phyloP scores from a whole-genome alignment of 805 yeast species.

The Starmerella powellii region DNA sequence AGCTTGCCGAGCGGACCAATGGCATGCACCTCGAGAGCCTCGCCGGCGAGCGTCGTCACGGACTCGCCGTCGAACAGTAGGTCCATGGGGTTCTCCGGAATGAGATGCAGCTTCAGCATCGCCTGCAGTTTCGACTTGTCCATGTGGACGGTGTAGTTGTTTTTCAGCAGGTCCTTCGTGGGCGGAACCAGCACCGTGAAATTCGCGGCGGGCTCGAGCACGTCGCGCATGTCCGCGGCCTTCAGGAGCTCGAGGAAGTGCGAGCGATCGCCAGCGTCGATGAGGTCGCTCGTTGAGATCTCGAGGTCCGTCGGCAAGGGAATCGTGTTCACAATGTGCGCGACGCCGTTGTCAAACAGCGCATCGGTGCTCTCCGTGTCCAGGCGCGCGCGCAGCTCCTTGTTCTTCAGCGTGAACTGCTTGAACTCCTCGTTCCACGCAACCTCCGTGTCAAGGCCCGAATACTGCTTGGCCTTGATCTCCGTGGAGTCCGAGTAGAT shows the following conservation, averaged over 20 bases:
- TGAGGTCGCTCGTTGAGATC: conserved; percentile 44
- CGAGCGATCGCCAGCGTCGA: conserved; percentile 41
- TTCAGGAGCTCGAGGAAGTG: conserved; percentile 38
- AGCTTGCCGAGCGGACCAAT: conserved; percentile 14
- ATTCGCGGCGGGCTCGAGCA: conserved; percentile 33
- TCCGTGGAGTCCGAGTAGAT: conserved; percentile 50
- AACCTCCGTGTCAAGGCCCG: conserved; percentile 17
- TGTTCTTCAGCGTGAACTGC: conserved; percentile 2
- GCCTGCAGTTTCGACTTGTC: conserved; percentile 11
- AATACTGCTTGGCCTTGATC: conserved; percentile 23
- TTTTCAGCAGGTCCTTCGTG: conserved; percentile 40
- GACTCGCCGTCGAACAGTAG: conserved; percentile 19
- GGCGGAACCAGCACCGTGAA: conserved; percentile 68
- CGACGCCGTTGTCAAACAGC: conserved; percentile 71
- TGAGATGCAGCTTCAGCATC: conserved; percentile 55
- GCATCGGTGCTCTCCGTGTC: conserved; percentile 40
- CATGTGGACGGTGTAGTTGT: conserved; percentile 39
- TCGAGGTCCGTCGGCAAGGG: conserved; percentile 45
- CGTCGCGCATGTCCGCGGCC: conserved; percentile 21
- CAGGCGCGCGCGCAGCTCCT: conserved; percentile 1
- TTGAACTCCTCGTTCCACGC: conserved; percentile 1
- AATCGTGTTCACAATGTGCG: conserved; percentile 52
- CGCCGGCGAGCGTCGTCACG: conserved; percentile 23
- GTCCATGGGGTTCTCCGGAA: conserved; percentile 42
- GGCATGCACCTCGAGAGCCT: conserved; percentile 22